Conservation (phyloP, 805 yeast species). For the Yamadazyma sp. region DNA sequence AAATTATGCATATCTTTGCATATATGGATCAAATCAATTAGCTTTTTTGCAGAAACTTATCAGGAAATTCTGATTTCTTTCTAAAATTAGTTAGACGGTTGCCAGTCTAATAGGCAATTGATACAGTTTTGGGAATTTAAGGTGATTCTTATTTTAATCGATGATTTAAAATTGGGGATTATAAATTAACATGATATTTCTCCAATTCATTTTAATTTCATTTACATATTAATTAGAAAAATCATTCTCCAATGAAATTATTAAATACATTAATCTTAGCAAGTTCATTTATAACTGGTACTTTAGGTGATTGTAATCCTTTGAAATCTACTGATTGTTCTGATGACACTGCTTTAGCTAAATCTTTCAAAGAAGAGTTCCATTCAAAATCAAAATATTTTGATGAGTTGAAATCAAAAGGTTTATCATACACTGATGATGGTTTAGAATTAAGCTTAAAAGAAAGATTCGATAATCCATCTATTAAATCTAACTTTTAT, state of each 20-base stretch:
- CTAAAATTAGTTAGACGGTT: too few species aligned
- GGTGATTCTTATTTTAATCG: too few species aligned
- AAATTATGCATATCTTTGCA: too few species aligned
- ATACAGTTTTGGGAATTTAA: too few species aligned
- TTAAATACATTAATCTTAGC: conserved; percentile 8
- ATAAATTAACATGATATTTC: too few species aligned
- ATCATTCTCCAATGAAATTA: conserved; percentile 6
- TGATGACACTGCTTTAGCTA: conserved; percentile 26
- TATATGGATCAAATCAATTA: too few species aligned
- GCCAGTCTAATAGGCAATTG: too few species aligned
- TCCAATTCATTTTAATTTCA: too few species aligned
- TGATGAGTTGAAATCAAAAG: conserved; percentile 16
- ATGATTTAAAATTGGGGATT: too few species aligned
- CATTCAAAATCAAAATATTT: conserved; percentile 19
- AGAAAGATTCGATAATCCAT: conserved; percentile 72
- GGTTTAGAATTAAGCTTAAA: conserved; percentile 66
- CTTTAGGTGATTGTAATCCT: conserved; percentile 25
- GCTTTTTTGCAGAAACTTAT: too few species aligned
- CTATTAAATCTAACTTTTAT: conserved; percentile 72
- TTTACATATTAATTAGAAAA: too few species aligned
- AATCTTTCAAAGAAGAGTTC: conserved; percentile 30
- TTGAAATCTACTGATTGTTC: conserved; percentile 22
- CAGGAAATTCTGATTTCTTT: too few species aligned
- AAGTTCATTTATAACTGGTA: conserved; percentile 3
- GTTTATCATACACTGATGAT: conserved; percentile 37